A percentile compares a stretch with the other conserved stretches of the same genome.
phyloP scores from a whole-genome alignment of 2,329 filamentous ascomycete genomes.

The Penicillium sp. region DNA sequence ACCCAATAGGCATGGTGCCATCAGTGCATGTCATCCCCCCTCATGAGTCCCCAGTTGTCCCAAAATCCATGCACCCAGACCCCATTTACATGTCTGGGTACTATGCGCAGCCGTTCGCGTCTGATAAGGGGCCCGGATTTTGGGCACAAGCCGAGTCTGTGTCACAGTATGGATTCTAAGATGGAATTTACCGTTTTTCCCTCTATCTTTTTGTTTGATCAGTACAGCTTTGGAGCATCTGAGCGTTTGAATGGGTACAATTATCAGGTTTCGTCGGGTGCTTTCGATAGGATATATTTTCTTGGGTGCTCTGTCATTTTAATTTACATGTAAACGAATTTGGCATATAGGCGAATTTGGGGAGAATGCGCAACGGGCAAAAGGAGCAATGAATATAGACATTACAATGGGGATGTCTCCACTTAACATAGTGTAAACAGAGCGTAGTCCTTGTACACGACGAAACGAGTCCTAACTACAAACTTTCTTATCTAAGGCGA shows the following conservation, averaged over 20 bases:
- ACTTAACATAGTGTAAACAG: not conserved
- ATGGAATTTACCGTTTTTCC: not conserved
- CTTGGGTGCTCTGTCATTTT: too few species aligned
- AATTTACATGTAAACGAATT: not conserved
- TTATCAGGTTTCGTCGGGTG: not conserved
- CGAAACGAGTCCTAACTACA: not conserved
- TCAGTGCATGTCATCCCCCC: constrained; percentile 13
- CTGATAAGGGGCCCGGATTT: constrained; percentile 15
- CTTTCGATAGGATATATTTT: not conserved
- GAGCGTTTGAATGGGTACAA: constrained; percentile 1
- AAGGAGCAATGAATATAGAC: not conserved
- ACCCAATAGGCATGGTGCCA: constrained; percentile 7
- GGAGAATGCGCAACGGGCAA: not conserved
- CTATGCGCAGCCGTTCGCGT: constrained; percentile 15
- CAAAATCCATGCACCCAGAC: constrained; percentile 14
- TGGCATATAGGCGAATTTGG: too few species aligned
- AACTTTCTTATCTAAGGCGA: constrained; percentile 1
- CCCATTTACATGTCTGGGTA: constrained; percentile 17
- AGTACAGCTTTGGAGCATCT: constrained; percentile 1
- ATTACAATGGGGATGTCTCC: not conserved
- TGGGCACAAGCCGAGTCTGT: constrained; percentile 15
- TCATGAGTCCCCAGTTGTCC: constrained; percentile 5
- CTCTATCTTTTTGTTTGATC: not conserved
- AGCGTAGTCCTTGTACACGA: not conserved
- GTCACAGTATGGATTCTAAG: constrained; percentile 22